Base-by-base conservation (phyloP, 176 grass and related monocot genomes). In the Lolium multiflorum region DNA sequence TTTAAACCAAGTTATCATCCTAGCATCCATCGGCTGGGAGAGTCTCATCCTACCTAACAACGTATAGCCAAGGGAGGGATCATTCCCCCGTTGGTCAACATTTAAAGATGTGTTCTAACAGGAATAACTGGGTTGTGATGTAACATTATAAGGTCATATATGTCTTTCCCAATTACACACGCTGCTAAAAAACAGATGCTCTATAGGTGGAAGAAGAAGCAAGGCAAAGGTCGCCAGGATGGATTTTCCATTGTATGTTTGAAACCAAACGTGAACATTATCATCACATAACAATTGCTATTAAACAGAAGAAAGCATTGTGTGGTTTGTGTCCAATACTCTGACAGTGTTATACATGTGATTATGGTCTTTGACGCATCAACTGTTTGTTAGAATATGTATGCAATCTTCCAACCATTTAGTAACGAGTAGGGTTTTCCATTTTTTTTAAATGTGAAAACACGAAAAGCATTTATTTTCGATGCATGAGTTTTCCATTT, bases 81-180 rank as follows among this genome's bases (percentile, higher is more conserved):
- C 31, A 35, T 35, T 35, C 31, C 31, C 31, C 31, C 31, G 31
- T 35, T 35, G 31, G 31, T 35, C 31, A 35, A 35, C 31, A 3
- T 35, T 35, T 35, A 35, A n/a, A 65, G 66, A 44, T 57, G 10
- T 12, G 17, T 74, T 35, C 25, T 35, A 55, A 59, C 54, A 78
- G 4, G 31, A 78, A 59, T 21, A 78, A 59, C 28, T 79, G 20
- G 12, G 12, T 77, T 68, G 13, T 56, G 22, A 56, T 41, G 21
- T 57, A 65, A 78, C 16, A 43, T n/a, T 54, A 17, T 66, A 57
- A 31, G n/a, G 74, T 69, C 54, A 24, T 3, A n/a, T n/a, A 0
- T 56, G 63, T 77, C 25, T n/a, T 76, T 20, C 16, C 12, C 17
- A 85, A 67, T 60, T 20, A 82, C 52, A 71, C 21, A 43, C 48